Percentiles rank a stretch among this genome's conserved stretches.
Evolutionary conservation across 2,329 filamentous ascomycete genomes (phyloP).

Genomic region (Beauveria sp.): DNA sequence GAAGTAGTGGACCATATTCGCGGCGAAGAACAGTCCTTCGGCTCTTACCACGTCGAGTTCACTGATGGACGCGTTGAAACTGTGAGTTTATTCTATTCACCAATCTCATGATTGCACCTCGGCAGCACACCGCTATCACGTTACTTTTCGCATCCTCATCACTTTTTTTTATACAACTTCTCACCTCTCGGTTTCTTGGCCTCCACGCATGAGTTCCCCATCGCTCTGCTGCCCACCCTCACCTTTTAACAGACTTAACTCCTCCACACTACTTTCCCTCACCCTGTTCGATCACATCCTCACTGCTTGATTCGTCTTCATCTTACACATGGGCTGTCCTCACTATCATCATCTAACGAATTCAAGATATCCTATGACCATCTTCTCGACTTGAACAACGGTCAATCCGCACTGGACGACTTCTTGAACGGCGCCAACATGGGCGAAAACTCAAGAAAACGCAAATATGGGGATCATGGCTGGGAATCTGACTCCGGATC

Average conservation of each 20-base stretch:
- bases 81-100: slow-evolving; percentile 28
- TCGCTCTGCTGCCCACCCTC: neutral
- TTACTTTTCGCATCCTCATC: neutral
- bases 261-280: neutral
- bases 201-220: no score
- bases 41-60: slow-evolving; percentile 34
- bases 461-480: slow-evolving; percentile 24
- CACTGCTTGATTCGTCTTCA: neutral
- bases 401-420: slow-evolving; percentile 21
- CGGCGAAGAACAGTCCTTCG: slow-evolving; percentile 20
- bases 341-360: neutral
- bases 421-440: slow-evolving; percentile 16
- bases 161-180: neutral
- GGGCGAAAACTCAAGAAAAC: slow-evolving; percentile 20
- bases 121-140: neutral
- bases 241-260: neutral
- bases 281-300: no score
- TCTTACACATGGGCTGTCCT: neutral
- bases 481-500: slow-evolving; percentile 22
- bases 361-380: slow-evolving; percentile 24
- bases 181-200: neutral
- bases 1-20: slow-evolving; percentile 31
- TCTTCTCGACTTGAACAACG: slow-evolving; percentile 26
- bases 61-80: slow-evolving; percentile 37
- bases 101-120: neutral